These are phyloP conservation scores for Trichosporon coremiiforme DNA, from an alignment of 1,284 basidiomycete genomes.

Conservation along the genomic window DNA sequence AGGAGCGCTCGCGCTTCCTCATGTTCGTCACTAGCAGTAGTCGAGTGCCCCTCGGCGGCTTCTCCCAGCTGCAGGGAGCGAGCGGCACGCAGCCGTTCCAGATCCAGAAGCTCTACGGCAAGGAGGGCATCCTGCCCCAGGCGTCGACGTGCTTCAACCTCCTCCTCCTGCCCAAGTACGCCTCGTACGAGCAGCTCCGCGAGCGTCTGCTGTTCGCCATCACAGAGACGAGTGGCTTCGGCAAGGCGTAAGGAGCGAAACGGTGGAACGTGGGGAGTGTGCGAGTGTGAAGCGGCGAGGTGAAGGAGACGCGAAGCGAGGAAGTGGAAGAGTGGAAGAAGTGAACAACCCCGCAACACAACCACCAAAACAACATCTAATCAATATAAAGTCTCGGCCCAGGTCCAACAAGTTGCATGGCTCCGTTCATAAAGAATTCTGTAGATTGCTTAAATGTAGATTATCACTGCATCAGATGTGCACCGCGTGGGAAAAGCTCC, in stretches of 20 bases:
- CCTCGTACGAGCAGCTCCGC: slow-evolving; percentile 89
- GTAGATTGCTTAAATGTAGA: slow-evolving; percentile 20
- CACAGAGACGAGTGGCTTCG: slow-evolving; percentile 91
- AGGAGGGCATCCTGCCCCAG: slow-evolving; percentile 55
- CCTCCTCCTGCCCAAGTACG: slow-evolving; percentile 82
- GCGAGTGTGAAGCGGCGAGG: neutral
- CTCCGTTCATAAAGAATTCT: slow-evolving; percentile 12
- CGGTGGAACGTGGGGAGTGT: neutral
- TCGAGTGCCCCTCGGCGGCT: slow-evolving; percentile 90
- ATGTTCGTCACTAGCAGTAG: slow-evolving; percentile 95
- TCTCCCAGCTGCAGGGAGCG: slow-evolving; percentile 88
- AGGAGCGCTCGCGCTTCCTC: slow-evolving; percentile 91
- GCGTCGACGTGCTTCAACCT: slow-evolving; percentile 57
- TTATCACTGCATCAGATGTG: slow-evolving; percentile 13
- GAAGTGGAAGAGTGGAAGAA: neutral
- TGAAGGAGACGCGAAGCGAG: too few relatives aligned
- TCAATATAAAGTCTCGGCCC: neutral
- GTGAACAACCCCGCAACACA: neutral
- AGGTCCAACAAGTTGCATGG: slow-evolving; percentile 17
- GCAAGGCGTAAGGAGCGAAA: slow-evolving; percentile 58
- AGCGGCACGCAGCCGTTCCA: slow-evolving; percentile 95
- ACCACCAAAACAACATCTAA: slow-evolving; percentile 13
- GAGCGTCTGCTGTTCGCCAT: slow-evolving; percentile 85
- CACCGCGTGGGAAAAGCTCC: neutral
- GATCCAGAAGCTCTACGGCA: slow-evolving; percentile 73